Base-by-base conservation (phyloP, 2,329 filamentous ascomycete genomes). In the Conoideocrella luteorostrata region DNA sequence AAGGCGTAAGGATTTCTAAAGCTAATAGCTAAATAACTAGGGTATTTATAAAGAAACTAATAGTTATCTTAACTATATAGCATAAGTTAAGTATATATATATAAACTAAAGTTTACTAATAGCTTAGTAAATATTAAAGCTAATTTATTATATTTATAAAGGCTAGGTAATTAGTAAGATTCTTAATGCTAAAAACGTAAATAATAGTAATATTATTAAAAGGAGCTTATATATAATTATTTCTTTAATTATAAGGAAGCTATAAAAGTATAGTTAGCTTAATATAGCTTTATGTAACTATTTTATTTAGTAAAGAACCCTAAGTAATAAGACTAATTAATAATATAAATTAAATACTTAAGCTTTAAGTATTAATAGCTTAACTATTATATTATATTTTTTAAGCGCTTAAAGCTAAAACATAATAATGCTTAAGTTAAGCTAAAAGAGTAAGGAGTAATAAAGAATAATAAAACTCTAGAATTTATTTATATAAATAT, bases 301-400 rank as follows among this genome's bases (percentile, higher is more conserved):
- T 61, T 64, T 45, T 36, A 61, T 33, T 49, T 65, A 22, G 30
- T 55, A 33, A 37, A 60, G 36, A 55, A 62, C 40, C 54, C 53
- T 2, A 48, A 47, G 39, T 47, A 49, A 7, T 56, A 69, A 46
- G 57, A 65, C 41, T 47, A 55, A 32, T 40, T 66, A 24, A 57
- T 61, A 32, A 65, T 58, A 7, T 68, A 64, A 64, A 62, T 68
- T 40, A 65, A 69, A 49, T 66, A 61, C 49, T 56, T 66, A 18
- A 48, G 44, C 35, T 66, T 51, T 42, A 49, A 59, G 46, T 51
- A 56, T 44, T 52, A 47, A 50, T 53, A 51, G 48, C 44, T 52
- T 17, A 50, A 53, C 32, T 34, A 39, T 28, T 55, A 56, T 39
- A 46, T 40, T 15, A 44, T 34, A 12, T 26, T 34, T 32, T 33